Base-by-base conservation (phyloP, 2,329 filamentous ascomycete species). In the Sporothrix schenckii region DNA sequence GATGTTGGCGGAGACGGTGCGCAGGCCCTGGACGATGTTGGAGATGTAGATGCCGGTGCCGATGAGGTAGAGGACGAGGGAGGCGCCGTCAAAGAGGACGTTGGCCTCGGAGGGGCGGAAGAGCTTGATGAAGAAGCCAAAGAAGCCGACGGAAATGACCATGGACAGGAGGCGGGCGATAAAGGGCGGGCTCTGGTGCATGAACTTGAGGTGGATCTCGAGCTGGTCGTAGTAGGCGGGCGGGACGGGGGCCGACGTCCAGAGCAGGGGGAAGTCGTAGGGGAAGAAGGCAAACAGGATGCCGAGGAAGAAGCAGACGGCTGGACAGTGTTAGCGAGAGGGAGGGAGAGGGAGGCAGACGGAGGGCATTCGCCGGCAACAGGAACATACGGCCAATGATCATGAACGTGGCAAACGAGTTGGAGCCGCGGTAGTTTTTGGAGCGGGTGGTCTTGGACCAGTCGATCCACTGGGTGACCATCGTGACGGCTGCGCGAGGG, bases 211-310 rank as follows among this genome's bases (percentile, higher is more conserved):
- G 84, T 99, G 95, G 63, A 87, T 87, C 83, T 98, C 94, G 73
- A 97, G 89, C 78, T 94, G 90, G 80, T 90, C 87, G 79, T 92
- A 94, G 86, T 94, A 96, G 56, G 85, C 79, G 52, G 85, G 83
- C 72, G 87, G 85, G 68, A 91, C 84, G 69, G 84, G 85, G 54
- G 87, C 88, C 41, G 88, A 88, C 67, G 90, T 91, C 87, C 92
- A 96, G 69, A 96, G 90, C 73, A 95, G 89, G 72, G 92, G 91
- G 83, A 93, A 95, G 85, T 96, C 95, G 85, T 98, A 99, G 72
- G 95, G 94, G 81, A 98, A 96, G 73, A 90, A 89, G 76, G 93
- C 93, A 87, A 98, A 99, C 81, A 99, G 90, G 80, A 98, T 93
- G 76, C 95, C 95, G 74, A 99, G 91, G 87, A 98, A 97, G 88